Evolutionary conservation across 495 filamentous ascomycete genomes (phyloP).

Genomic region (Penicillium egyptiacum): DNA sequence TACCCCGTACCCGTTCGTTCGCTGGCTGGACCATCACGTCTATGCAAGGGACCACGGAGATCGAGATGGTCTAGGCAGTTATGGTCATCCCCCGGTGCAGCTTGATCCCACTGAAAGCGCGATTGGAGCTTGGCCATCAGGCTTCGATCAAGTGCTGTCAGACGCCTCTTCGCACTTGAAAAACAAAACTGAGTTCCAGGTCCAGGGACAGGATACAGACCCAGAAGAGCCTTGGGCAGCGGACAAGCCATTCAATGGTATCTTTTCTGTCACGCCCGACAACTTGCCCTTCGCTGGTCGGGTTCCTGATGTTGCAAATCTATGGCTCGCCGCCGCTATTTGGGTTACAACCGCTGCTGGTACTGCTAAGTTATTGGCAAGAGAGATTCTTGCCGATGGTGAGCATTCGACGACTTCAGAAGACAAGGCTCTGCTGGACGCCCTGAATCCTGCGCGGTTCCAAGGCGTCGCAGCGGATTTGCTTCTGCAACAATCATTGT

Average conservation of each 20-base stretch:
- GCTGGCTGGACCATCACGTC: slow-evolving; percentile 39
- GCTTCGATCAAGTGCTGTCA: slow-evolving; percentile 29
- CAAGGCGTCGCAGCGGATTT: slow-evolving; percentile 22
- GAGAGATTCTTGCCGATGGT: slow-evolving; percentile 20
- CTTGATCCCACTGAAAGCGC: slow-evolving; percentile 24
- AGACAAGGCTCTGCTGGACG: slow-evolving; percentile 23
- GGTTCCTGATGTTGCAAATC: slow-evolving; percentile 22
- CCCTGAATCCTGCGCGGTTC: slow-evolving; percentile 32
- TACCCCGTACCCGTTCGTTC: slow-evolving; percentile 27
- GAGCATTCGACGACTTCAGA: neutral
- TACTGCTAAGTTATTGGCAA: slow-evolving; percentile 31
- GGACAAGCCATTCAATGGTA: slow-evolving; percentile 33
- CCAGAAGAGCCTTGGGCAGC: slow-evolving; percentile 13
- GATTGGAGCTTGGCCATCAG: slow-evolving; percentile 29
- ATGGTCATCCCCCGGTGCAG: slow-evolving; percentile 30
- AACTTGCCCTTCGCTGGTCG: slow-evolving; percentile 36
- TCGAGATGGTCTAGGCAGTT: slow-evolving; percentile 35
- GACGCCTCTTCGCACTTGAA: slow-evolving; percentile 23
- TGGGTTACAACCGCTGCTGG: slow-evolving; percentile 42
- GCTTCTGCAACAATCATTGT: slow-evolving; percentile 27
- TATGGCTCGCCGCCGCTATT: slow-evolving; percentile 37
- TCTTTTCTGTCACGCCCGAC: slow-evolving; percentile 40
- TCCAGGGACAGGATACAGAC: slow-evolving; percentile 4
- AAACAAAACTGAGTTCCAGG: slow-evolving; percentile 17
- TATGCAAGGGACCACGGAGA: slow-evolving; percentile 38